Evolutionary conservation across 176 grass and related monocot genomes (phyloP), one percentile per base, ranked within the genome.

Genomic region (Carex pumila): DNA sequence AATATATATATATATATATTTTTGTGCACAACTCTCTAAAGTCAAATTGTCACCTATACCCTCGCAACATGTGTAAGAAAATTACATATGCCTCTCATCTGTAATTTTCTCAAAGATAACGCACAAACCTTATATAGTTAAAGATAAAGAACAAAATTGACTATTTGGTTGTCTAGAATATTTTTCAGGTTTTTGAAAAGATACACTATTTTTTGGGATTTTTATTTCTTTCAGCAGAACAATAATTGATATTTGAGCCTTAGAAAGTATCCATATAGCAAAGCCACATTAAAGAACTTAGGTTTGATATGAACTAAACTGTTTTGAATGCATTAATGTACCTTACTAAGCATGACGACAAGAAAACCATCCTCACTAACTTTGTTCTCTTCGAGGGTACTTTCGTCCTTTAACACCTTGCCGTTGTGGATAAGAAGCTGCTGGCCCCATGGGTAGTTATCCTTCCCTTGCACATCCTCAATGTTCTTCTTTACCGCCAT

Each of bases 401-500:
- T 94, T 90, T 95, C 93, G 83, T 99, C 96, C 80, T 99, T 95
- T 86, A 99, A 94, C 61, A 99, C 85, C 69, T 93, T 93, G n/a
- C 93, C 96, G 41, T 88, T 88, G 71, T 94, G 85, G 87, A 99
- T 95, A 76, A 99, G 34, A 52, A 99, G 62, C 71, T 95, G 96
- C 45, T 95, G 96, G 3, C 96, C 88, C 88, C 96, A 94, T 43
- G 96, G 93, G 67, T 91, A 95, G 45, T 15, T 95, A 86, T 93
- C 96, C 84, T 95, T 99, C 58, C 96, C 96, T 89, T 92, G 91
- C 61, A 88, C 70, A 70, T 91, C 93, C 84, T 99, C 93, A 29
- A 99, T 99, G 9, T 89, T 99, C 56, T 95, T 95, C 88, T 99
- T 99, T 61, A 94, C 90, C 60, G 84, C 91, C 93, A 99, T 99